Evolutionary conservation across 495 filamentous ascomycete genomes (phyloP).

Genomic region (Chaetomium tenue): DNA sequence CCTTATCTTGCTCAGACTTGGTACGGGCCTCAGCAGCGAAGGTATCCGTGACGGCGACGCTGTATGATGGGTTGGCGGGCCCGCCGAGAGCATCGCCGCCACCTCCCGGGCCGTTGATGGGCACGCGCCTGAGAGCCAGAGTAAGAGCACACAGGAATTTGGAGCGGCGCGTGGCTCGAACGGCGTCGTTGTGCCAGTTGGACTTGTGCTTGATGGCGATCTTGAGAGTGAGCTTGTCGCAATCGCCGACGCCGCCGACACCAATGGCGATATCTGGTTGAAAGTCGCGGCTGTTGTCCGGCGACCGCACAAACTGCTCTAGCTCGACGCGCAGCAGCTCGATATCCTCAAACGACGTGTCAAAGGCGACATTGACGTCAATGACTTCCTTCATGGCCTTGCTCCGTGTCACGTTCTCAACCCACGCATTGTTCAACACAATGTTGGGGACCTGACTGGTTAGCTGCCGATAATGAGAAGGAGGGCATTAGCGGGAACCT

Average conservation of each 20-base stretch:
- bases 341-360: conserved; percentile 84
- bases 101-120: conserved; percentile 79
- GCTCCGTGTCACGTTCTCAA: conserved; percentile 87
- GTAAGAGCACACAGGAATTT: conserved; percentile 97
- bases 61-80: conserved; percentile 67
- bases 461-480: background rate
- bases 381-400: conserved; percentile 90
- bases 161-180: conserved; percentile 78
- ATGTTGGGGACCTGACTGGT: conserved; percentile 68
- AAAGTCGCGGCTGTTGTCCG: conserved; percentile 90
- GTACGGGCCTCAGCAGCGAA: conserved; percentile 59
- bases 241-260: conserved; percentile 73
- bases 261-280: conserved; percentile 77
- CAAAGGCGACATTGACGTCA: conserved; percentile 74
- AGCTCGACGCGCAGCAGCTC: conserved; percentile 78
- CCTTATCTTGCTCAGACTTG: conserved; percentile 59
- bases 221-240: conserved; percentile 82
- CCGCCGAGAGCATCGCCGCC: conserved; percentile 66
- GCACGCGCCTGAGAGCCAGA: conserved; percentile 78
- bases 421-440: conserved; percentile 82
- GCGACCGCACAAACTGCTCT: conserved; percentile 75
- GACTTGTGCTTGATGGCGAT: conserved; percentile 88
- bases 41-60: conserved; percentile 66
- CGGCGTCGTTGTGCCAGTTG: conserved; percentile 91
- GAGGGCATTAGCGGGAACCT: background rate